These are phyloP conservation scores for Phytophthora ohioensis DNA, from an alignment of 352 stramenopile species.

Conservation along the genomic window DNA sequence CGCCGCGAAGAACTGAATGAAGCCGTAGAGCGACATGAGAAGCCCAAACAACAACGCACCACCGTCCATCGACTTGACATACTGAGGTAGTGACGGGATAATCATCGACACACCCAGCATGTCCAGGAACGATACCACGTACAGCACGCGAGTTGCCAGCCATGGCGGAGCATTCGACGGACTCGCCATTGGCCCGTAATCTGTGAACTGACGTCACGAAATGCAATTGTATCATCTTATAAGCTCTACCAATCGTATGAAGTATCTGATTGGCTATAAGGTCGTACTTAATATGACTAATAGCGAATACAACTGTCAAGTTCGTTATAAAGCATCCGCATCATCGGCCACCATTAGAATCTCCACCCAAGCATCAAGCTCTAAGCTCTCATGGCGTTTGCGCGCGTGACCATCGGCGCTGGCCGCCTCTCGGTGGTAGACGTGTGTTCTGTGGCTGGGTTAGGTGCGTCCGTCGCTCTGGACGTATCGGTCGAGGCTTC, in stretches of 20 bases:
- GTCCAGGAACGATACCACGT: conserved; percentile 84
- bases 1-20: conserved; percentile 86
- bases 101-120: conserved; percentile 88
- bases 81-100: conserved; percentile 80
- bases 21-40: conserved; percentile 88
- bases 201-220: conserved; percentile 1
- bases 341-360: conserved; percentile 25
- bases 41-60: conserved; percentile 73
- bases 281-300: no score
- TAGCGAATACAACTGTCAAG: background rate
- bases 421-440: conserved; percentile 68
- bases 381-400: conserved; percentile 42
- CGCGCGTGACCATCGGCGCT: conserved; percentile 62
- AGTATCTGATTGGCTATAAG: no score
- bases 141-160: conserved; percentile 63
- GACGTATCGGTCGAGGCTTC: conserved; percentile 36
- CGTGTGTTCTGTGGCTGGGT: conserved; percentile 65
- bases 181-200: conserved; percentile 1
- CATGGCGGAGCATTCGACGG: conserved; percentile 16
- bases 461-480: conserved; percentile 51
- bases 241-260: no score
- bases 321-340: background rate
- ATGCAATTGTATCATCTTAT: no score
- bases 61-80: conserved; percentile 82
- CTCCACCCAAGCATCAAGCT: conserved; percentile 20